phyloP scores from a whole-genome alignment of 2,329 filamentous ascomycete genomes.

The Aspergillus pseudotamarii region DNA sequence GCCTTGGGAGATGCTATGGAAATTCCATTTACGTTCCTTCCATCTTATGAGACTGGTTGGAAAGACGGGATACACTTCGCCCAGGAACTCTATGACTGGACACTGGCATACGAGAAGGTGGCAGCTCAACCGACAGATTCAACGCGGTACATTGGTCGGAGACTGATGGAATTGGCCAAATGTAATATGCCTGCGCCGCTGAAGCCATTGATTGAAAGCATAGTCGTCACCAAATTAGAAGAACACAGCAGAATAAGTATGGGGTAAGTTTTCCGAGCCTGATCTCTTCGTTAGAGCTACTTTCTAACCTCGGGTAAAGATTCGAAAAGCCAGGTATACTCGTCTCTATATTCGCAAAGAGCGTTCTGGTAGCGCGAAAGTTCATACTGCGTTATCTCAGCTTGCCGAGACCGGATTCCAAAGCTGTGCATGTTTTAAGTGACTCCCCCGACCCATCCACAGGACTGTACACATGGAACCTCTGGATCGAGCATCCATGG shows the following conservation, averaged over 20 bases:
- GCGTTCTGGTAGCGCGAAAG: constrained; percentile 2
- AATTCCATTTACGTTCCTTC: constrained; percentile 45
- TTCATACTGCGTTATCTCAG: constrained; percentile 12
- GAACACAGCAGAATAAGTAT: constrained; percentile 8
- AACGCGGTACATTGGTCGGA: neutral
- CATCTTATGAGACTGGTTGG: constrained; percentile 24
- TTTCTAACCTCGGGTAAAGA: neutral
- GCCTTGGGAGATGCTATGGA: constrained; percentile 66
- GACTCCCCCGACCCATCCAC: constrained; percentile 9
- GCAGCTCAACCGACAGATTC: constrained; percentile 11
- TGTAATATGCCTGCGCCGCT: neutral
- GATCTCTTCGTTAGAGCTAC: too few species aligned
- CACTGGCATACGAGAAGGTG: constrained; percentile 7
- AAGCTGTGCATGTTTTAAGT: constrained; percentile 6
- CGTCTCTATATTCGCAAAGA: neutral
- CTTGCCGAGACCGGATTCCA: constrained; percentile 11
- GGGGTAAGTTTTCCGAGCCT: constrained; percentile 4
- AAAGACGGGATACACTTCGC: constrained; percentile 30
- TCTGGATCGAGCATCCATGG: constrained; percentile 23
- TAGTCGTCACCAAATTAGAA: constrained; percentile 10
- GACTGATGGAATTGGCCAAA: neutral
- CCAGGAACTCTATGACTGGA: constrained; percentile 11
- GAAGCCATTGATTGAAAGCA: constrained; percentile 3
- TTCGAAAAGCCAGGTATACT: neutral
- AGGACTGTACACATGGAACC: constrained; percentile 9